phyloP scores from a whole-genome alignment of 495 filamentous ascomycete species.

The Cenococcum geophilum region DNA sequence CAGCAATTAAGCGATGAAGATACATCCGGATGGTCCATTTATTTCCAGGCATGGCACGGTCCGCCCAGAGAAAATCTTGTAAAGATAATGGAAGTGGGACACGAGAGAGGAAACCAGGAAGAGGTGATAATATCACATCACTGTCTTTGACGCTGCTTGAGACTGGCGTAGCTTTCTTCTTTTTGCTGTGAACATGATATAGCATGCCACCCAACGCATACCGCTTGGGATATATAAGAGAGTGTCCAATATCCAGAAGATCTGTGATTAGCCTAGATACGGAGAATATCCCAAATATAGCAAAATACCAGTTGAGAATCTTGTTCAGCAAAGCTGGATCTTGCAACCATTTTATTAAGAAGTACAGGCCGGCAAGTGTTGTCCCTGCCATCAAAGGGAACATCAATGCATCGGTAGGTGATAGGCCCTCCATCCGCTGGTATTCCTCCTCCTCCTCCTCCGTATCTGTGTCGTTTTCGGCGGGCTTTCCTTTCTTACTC shows the following conservation, averaged over 20 bases:
- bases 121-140: conserved; percentile 39
- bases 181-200: conserved; percentile 36
- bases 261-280: conserved; percentile 66
- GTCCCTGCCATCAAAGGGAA: conserved; percentile 76
- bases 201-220: conserved; percentile 46
- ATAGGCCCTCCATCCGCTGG: conserved; percentile 66
- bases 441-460: conserved; percentile 44
- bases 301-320: conserved; percentile 80
- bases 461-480: conserved; percentile 52
- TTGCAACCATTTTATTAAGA: conserved; percentile 82
- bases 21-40: conserved; percentile 46
- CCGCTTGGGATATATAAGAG: conserved; percentile 65
- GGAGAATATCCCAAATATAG: conserved; percentile 67
- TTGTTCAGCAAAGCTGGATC: conserved; percentile 77
- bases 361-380: conserved; percentile 71
- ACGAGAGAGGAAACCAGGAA: conserved; percentile 45
- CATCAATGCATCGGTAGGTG: conserved; percentile 75
- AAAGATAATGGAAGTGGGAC: conserved; percentile 41
- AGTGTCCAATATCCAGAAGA: conserved; percentile 53
- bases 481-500: conserved; percentile 40
- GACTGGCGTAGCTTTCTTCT: conserved; percentile 26
- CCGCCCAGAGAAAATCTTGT: conserved; percentile 43
- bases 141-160: conserved; percentile 17
- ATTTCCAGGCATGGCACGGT: conserved; percentile 44
- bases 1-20: conserved; percentile 42